A percentile compares a stretch with the other conserved stretches of the same genome.
Evolutionary conservation across 179 eudicot genomes (phyloP).

Genomic region (Drosera spatulata): DNA sequence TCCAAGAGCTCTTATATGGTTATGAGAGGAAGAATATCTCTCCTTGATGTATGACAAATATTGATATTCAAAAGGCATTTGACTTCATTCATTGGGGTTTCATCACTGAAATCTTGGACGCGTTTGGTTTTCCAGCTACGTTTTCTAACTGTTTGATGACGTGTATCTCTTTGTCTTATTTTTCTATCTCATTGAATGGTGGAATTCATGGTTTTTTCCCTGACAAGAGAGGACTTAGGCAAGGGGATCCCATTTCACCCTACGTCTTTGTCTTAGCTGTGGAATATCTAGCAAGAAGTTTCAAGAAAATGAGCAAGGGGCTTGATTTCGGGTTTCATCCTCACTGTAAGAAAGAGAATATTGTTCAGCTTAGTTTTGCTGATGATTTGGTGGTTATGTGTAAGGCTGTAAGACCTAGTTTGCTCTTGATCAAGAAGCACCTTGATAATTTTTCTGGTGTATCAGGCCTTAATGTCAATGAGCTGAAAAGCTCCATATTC

Average conservation of each 20-base stretch:
- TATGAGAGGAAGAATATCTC: no score
- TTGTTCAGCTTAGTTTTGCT: background rate
- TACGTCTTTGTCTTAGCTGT: background rate
- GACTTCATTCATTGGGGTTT: no score
- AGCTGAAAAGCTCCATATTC: background rate
- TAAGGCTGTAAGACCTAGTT: background rate
- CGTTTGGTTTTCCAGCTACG: no score
- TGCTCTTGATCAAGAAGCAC: background rate
- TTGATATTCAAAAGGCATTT: no score
- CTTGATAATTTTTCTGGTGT: background rate
- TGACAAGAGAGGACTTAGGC: background rate
- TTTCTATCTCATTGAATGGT: no score
- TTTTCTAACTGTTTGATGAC: no score
- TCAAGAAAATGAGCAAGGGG: background rate
- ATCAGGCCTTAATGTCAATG: background rate
- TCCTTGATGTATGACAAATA: no score
- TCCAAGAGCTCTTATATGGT: no score
- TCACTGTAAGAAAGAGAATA: background rate
- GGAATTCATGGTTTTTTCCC: no score
- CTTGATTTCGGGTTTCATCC: background rate
- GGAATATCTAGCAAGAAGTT: background rate
- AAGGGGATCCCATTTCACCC: background rate
- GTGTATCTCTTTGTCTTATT: no score
- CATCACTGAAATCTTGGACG: no score
- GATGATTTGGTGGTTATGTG: background rate